A percentile compares a stretch with the other conserved stretches of the same genome.
Evolutionary conservation across 148 eudicot genomes (phyloP).

Genomic region (Simmondsia chinensis): DNA sequence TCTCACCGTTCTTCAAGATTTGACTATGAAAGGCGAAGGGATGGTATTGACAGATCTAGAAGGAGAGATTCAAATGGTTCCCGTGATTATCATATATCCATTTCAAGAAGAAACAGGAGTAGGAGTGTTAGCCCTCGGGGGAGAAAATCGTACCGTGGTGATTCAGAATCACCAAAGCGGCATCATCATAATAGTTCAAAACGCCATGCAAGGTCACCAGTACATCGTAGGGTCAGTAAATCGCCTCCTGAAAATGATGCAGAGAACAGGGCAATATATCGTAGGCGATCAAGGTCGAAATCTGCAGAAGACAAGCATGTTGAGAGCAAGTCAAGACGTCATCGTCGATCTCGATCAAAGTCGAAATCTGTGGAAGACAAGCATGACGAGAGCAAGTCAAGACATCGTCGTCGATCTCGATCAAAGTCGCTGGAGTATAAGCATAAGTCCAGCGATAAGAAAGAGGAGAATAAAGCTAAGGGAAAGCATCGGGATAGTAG

Average conservation of each 20-base stretch:
- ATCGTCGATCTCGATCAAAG: slow-evolving; percentile 4
- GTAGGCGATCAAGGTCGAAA: slow-evolving; percentile 54
- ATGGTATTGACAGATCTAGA: slow-evolving; percentile 41
- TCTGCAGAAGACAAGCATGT: slow-evolving; percentile 39
- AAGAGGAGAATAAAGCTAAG: slow-evolving; percentile 15
- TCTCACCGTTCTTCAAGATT: slow-evolving; percentile 61
- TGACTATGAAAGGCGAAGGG: slow-evolving; percentile 60
- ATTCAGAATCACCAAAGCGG: slow-evolving; percentile 46
- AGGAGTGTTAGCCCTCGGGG: slow-evolving; percentile 63
- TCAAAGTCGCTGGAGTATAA: slow-evolving; percentile 45
- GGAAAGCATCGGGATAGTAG: slow-evolving; percentile 17
- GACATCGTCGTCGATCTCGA: slow-evolving; percentile 44
- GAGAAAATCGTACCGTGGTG: slow-evolving; percentile 54
- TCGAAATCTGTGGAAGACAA: slow-evolving; percentile 12
- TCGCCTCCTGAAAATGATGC: slow-evolving; percentile 47
- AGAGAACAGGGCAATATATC: slow-evolving; percentile 35
- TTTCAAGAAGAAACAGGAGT: slow-evolving; percentile 63
- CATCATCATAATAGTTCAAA: slow-evolving; percentile 37
- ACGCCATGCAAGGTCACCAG: slow-evolving; percentile 62
- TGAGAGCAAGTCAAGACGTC: slow-evolving; percentile 7
- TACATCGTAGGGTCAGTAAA: slow-evolving; percentile 32
- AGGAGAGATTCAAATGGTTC: slow-evolving; percentile 47
- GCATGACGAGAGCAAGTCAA: slow-evolving; percentile 43
- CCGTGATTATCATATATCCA: slow-evolving; percentile 41
- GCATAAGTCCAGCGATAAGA: slow-evolving; percentile 14